These are phyloP conservation scores for Catharanthus roseus DNA, from an alignment of 257 asterid genomes.

Conservation along the genomic window DNA sequence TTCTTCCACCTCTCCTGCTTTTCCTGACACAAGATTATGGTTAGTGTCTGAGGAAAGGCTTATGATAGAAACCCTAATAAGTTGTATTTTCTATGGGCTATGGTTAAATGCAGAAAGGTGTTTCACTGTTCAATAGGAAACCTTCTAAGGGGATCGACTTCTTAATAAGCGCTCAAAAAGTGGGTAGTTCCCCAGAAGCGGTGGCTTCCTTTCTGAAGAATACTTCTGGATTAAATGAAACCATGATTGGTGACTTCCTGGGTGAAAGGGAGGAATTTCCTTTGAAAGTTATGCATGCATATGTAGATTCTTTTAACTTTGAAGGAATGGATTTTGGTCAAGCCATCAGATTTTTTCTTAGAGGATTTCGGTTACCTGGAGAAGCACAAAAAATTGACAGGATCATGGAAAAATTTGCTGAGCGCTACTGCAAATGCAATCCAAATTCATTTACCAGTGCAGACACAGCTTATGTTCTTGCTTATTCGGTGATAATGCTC, in stretches of 20 bases:
- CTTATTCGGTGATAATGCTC: slow-evolving; percentile 97
- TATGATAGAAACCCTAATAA: neutral
- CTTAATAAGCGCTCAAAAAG: slow-evolving; percentile 66
- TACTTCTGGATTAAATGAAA: slow-evolving; percentile 82
- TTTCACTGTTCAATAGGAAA: slow-evolving; percentile 86
- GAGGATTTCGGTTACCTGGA: slow-evolving; percentile 97
- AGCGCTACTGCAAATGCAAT: slow-evolving; percentile 96
- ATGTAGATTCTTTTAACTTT: slow-evolving; percentile 92
- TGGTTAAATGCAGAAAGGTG: slow-evolving; percentile 79
- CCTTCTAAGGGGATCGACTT: slow-evolving; percentile 96
- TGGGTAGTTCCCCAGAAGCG: slow-evolving; percentile 84
- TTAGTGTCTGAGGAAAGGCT: slow-evolving; percentile 1
- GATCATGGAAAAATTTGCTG: slow-evolving; percentile 99
- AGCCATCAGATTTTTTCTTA: slow-evolving; percentile 85
- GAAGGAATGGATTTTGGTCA: slow-evolving; percentile 89
- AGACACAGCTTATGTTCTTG: slow-evolving; percentile 97
- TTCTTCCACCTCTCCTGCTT: neutral
- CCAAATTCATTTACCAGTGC: slow-evolving; percentile 90
- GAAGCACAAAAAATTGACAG: slow-evolving; percentile 99
- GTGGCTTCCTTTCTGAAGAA: slow-evolving; percentile 85
- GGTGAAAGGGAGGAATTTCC: slow-evolving; percentile 97
- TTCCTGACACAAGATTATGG: slow-evolving; percentile 3
- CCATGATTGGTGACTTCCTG: slow-evolving; percentile 91
- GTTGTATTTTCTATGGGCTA: neutral
- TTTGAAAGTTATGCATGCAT: slow-evolving; percentile 96